Conservation (phyloP, 139 green algal species). For the Dunaliella sp. region DNA sequence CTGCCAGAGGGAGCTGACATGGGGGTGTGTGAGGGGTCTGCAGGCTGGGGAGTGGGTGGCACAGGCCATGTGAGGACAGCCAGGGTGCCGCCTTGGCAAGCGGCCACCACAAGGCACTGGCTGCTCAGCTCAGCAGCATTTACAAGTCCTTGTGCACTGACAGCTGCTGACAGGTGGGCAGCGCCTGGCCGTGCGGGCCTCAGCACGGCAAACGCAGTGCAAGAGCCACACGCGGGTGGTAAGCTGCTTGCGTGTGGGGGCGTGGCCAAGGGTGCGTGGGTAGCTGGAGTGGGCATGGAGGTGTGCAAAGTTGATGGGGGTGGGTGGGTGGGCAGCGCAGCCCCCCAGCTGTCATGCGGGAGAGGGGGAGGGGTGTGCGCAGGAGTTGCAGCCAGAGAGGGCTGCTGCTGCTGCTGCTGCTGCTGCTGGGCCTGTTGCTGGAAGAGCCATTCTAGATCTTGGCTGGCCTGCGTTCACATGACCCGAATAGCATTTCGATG, state of each 20-base stretch:
- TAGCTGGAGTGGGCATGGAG: not conserved
- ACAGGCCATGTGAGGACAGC: not conserved
- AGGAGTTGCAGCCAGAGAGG: no score
- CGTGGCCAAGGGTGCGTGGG: no score
- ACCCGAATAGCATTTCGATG: no score
- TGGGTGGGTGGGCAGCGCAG: not conserved
- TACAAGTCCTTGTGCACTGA: no score
- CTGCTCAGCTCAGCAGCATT: not conserved
- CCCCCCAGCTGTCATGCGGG: not conserved
- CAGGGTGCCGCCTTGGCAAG: not conserved
- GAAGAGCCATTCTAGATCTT: not conserved
- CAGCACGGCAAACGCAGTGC: not conserved
- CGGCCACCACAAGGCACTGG: not conserved
- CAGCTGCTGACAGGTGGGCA: not conserved
- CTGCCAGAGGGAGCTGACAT: no score
- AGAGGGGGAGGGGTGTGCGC: no score
- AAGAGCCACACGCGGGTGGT: not conserved
- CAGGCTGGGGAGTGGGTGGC: not conserved
- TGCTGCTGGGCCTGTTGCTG: not conserved
- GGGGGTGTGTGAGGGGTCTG: no score
- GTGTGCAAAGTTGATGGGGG: not conserved
- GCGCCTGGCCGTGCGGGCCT: no score
- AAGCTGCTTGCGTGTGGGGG: no score
- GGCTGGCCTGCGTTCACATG: not conserved
- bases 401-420: not conserved